These are phyloP conservation scores for Allomyces arbusculus DNA, from an alignment of 192 early-diverging fungal genomes.

Conservation along the genomic window DNA sequence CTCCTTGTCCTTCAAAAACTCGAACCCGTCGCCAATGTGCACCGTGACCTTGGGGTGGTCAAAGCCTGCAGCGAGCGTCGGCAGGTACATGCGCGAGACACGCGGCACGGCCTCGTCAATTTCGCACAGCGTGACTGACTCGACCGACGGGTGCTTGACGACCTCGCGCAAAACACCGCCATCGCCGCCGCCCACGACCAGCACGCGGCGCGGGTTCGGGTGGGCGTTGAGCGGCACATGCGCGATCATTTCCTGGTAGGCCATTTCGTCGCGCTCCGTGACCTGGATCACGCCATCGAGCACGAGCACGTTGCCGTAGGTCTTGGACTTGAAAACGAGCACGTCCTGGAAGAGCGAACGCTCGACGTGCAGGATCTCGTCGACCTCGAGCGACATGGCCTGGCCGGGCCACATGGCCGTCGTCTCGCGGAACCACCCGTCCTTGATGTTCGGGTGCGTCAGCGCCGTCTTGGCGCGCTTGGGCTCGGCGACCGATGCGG, in stretches of 20 bases:
- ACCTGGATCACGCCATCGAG: constrained; percentile 96
- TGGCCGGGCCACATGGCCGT: constrained; percentile 94
- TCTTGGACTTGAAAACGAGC: constrained; percentile 84
- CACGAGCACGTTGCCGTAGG: constrained; percentile 89
- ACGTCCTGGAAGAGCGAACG: constrained; percentile 93
- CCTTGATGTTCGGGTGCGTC: constrained; percentile 75
- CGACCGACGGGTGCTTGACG: constrained; percentile 87
- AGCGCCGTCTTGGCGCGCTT: constrained; percentile 7
- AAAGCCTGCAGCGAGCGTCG: constrained; percentile 81
- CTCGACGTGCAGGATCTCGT: constrained; percentile 85
- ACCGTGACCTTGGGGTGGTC: constrained; percentile 85
- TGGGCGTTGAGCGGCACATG: constrained; percentile 86
- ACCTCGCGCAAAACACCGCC: constrained; percentile 96
- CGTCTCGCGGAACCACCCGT: constrained; percentile 96
- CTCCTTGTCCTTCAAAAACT: constrained; percentile 70
- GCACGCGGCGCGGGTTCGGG: constrained; percentile 83
- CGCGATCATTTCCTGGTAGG: constrained; percentile 99
- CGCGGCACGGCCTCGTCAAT: constrained; percentile 91
- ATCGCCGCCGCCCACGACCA: constrained; percentile 98
- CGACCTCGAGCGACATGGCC: constrained; percentile 87
- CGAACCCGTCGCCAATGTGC: constrained; percentile 90
- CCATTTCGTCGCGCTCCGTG: constrained; percentile 96
- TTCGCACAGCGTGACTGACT: constrained; percentile 81
- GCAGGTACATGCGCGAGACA: constrained; percentile 83
- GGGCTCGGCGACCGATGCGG: too few species aligned